These are phyloP conservation scores for Termitomyces sp. DNA, from an alignment of 768 basidiomycete species.

Conservation along the genomic window DNA sequence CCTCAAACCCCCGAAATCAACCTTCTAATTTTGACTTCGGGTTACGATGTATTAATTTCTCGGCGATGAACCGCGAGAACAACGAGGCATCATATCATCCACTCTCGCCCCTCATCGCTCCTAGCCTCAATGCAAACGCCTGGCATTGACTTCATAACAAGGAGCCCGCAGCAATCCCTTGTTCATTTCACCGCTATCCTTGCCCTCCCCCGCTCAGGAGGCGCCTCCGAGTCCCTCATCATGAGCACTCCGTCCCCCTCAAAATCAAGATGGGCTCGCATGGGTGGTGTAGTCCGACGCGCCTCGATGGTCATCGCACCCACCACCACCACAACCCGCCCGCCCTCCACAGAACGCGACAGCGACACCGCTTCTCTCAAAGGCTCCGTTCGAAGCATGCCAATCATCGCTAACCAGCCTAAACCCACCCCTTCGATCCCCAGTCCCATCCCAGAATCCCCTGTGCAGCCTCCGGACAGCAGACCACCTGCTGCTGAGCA, in stretches of 20 bases:
- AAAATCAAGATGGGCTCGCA: slow-evolving; percentile 51
- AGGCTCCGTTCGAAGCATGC: slow-evolving; percentile 13
- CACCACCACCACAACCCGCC: slow-evolving; percentile 21
- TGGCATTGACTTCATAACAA: slow-evolving; percentile 36
- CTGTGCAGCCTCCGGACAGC: slow-evolving; percentile 46
- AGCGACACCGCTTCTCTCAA: slow-evolving; percentile 20
- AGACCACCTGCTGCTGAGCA: slow-evolving; percentile 27
- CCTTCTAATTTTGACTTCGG: background rate
- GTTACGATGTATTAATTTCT: background rate
- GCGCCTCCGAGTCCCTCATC: slow-evolving; percentile 2
- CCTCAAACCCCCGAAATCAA: background rate
- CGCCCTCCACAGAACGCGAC: slow-evolving; percentile 25
- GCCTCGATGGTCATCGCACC: slow-evolving; percentile 51
- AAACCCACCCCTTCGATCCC: slow-evolving; percentile 27
- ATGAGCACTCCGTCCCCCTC: slow-evolving; percentile 13
- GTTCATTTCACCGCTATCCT: slow-evolving; percentile 11
- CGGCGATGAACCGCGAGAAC: background rate
- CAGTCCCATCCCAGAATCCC: slow-evolving; percentile 69
- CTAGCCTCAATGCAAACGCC: slow-evolving; percentile 41
- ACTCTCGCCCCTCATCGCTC: background rate
- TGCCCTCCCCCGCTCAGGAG: background rate
- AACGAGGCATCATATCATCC: slow-evolving; percentile 4
- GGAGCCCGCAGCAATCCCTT: slow-evolving; percentile 12
- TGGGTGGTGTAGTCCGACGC: slow-evolving; percentile 56
- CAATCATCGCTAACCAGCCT: too few species aligned